A percentile compares a stretch with the other conserved stretches of the same genome.
These are phyloP conservation scores for Cryptococcus sp. DNA, from an alignment of 1,284 basidiomycete species.

Conservation along the genomic window DNA sequence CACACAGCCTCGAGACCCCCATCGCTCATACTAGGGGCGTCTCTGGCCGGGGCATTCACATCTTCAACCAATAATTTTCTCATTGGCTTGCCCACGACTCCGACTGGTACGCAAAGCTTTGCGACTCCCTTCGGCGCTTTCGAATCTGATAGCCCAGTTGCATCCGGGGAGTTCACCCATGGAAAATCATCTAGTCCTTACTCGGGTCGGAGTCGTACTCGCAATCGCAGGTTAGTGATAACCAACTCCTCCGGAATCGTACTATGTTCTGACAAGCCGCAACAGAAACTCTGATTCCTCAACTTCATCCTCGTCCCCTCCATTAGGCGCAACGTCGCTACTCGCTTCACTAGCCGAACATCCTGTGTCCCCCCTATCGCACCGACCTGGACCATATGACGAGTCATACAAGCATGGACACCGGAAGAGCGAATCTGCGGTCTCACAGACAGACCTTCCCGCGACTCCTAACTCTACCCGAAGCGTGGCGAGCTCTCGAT, in stretches of 20 bases:
- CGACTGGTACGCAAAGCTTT: not conserved
- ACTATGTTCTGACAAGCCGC: not conserved
- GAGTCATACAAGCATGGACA: not conserved
- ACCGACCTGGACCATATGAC: not conserved
- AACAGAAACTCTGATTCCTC: constrained; percentile 12
- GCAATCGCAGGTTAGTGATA: no score
- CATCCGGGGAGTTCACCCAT: not conserved
- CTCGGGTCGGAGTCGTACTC: no score
- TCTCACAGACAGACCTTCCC: not conserved
- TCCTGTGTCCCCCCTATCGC: not conserved
- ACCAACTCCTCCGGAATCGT: no score
- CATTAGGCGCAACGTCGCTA: constrained; percentile 14
- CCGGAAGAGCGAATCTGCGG: not conserved
- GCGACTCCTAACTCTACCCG: constrained; percentile 1
- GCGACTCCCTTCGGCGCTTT: no score
- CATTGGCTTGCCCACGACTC: constrained; percentile 10
- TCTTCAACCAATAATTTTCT: constrained; percentile 8
- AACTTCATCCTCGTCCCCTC: constrained; percentile 14
- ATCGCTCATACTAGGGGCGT: constrained; percentile 19
- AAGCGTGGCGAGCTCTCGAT: not conserved
- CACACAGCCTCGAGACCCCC: constrained; percentile 17
- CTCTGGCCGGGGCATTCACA: constrained; percentile 11
- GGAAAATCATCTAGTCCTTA: not conserved
- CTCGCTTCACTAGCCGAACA: constrained; percentile 7
- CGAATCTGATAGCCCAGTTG: no score